Base-by-base conservation (phyloP, 176 grass and related monocot genomes). In the Otatea glauca region DNA sequence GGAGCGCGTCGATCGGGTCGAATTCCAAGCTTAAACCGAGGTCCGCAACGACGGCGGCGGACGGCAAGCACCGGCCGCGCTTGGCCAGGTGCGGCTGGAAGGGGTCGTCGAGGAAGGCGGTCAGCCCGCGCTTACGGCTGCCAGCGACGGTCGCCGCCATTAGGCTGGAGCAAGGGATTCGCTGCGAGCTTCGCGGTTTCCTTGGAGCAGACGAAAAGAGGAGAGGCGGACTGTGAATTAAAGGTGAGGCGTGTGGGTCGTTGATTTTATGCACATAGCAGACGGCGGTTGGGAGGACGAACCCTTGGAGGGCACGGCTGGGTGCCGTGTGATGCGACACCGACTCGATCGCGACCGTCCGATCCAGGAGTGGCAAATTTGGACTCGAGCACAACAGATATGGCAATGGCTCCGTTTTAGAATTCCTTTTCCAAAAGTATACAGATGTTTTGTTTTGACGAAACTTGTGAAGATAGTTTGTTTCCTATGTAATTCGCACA, bases 11-110 rank as follows among this genome's bases (percentile, higher is more conserved):
- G 38, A 86, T 12, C 1, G 88, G 84, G 11, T 90, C 79, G 48
- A 66, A 72, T 11, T 90, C 84, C 14, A 90, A 49, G 56, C 58
- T 83, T 13, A 86, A 10, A 16, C 79, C 84, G 15, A 90, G 73
- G 20, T 78, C 88, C 0, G 56, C 69, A 1, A 61, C 27, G 81
- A 44, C 44, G 81, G 59, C 58, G 0, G 72, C 25, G 11, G 68
- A 7, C 72, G 78, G 7, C 72, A 79, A 38, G 72, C 78, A 82
- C 56, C 88, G 72, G 4, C 83, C 83, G 25, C 88, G 83, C 83
- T 90, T 90, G 4, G 78, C 0, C 35, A 70, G 23, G 42, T 3
- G 54, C 35, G 78, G 37, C 64, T 29, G 69, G 9, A 24, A 50
- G n/a, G 70, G 43, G 20, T 63, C 81, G 17, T 71, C 82, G 62